A percentile compares a stretch with the other conserved stretches of the same genome.
These are phyloP conservation scores for Alternaria hordeiaustralica DNA, from an alignment of 2,329 filamentous ascomycete species.

Conservation along the genomic window DNA sequence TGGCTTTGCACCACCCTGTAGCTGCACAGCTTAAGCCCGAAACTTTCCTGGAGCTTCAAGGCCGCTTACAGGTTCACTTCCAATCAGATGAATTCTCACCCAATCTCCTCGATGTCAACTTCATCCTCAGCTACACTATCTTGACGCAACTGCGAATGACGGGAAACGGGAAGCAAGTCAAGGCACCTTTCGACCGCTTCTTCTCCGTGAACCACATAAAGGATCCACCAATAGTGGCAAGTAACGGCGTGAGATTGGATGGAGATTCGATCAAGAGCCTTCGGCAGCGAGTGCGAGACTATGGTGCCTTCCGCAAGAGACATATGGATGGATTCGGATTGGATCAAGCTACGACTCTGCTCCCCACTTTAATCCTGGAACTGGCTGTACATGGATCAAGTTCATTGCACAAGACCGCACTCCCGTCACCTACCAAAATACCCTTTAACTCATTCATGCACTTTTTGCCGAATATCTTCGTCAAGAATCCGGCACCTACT, in stretches of 20 bases:
- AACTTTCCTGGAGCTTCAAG: conserved; percentile 17
- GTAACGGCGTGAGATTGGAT: background rate
- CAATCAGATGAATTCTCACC: background rate
- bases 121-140: conserved; percentile 20
- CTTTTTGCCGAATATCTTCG: conserved; percentile 21
- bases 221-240: background rate
- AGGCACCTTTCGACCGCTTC: background rate
- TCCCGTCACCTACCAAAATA: conserved; percentile 21
- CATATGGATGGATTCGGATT: conserved; percentile 1
- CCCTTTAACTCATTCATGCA: conserved; percentile 21
- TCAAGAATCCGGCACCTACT: background rate
- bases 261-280: background rate
- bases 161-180: background rate
- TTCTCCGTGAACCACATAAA: background rate
- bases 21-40: conserved; percentile 13
- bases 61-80: conserved; percentile 8
- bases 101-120: conserved; percentile 21
- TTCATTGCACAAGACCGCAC: background rate
- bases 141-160: conserved; percentile 12
- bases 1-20: conserved; percentile 24
- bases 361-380: conserved; percentile 9
- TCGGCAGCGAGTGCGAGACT: conserved; percentile 9
- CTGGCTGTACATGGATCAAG: background rate
- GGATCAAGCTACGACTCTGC: conserved; percentile 15
- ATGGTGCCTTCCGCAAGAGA: background rate